These are phyloP conservation scores for Myriosclerotinia duriaeana DNA, from an alignment of 2,329 filamentous ascomycete genomes.

Conservation along the genomic window DNA sequence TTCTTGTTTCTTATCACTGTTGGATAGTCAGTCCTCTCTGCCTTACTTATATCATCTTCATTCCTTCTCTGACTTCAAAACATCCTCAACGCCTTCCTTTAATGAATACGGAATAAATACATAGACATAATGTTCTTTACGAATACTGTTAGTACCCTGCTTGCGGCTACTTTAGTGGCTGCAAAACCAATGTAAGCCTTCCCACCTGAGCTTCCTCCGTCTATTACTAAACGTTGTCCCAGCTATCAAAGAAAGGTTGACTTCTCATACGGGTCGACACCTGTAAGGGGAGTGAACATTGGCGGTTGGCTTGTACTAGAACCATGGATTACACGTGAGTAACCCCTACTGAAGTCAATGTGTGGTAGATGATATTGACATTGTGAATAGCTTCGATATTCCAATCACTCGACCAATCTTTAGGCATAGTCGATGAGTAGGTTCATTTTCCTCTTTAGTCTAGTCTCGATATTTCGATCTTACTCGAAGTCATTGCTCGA, in stretches of 20 bases:
- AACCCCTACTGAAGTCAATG: neutral
- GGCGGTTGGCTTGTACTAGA: constrained; percentile 42
- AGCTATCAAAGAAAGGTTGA: constrained; percentile 38
- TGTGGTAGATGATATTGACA: constrained; percentile 1
- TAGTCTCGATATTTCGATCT: neutral
- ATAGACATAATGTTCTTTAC: constrained; percentile 21
- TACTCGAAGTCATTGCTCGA: neutral
- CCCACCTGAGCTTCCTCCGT: neutral
- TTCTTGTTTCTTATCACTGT: neutral
- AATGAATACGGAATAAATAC: neutral
- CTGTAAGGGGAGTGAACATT: constrained; percentile 43
- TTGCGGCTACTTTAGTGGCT: constrained; percentile 11
- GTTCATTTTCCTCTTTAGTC: neutral
- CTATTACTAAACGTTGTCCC: constrained; percentile 12
- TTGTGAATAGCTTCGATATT: constrained; percentile 49
- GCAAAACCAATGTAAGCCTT: constrained; percentile 22
- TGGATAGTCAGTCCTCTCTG: neutral
- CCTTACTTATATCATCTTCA: neutral
- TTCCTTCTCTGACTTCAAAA: constrained; percentile 1
- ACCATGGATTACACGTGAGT: constrained; percentile 52
- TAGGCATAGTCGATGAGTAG: constrained; percentile 40
- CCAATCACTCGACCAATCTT: constrained; percentile 40
- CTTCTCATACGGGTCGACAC: constrained; percentile 51
- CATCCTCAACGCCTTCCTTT: neutral
- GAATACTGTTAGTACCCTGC: constrained; percentile 12